Evolutionary conservation across 257 asterid species (phyloP).

Genomic region (Solanum arcanum): DNA sequence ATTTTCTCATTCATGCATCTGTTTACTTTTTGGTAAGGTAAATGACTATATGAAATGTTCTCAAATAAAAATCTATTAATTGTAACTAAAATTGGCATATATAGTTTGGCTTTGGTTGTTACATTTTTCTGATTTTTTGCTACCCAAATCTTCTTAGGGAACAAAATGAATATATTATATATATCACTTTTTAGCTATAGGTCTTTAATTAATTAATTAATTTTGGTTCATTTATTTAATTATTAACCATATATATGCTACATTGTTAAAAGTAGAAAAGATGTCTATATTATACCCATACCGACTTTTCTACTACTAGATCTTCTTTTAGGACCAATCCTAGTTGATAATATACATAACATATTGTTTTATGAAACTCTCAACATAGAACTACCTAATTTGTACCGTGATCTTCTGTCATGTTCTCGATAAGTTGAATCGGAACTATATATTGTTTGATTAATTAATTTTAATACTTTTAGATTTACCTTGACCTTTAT

Average conservation of each 20-base stretch:
- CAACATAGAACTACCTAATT: too few species aligned
- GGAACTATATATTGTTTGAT: accelerated
- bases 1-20: not conserved
- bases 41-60: not conserved
- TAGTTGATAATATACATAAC: not conserved
- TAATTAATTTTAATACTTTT: not conserved
- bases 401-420: too few species aligned
- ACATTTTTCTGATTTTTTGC: not conserved
- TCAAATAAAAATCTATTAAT: not conserved
- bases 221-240: not conserved
- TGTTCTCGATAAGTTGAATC: too few species aligned
- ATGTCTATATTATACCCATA: not conserved
- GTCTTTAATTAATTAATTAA: not conserved
- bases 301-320: not conserved
- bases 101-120: not conserved
- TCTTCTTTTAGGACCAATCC: not conserved
- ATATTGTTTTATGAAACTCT: not conserved
- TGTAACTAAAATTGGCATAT: not conserved
- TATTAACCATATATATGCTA: not conserved
- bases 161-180: not conserved
- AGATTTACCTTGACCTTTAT: not conserved
- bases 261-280: not conserved
- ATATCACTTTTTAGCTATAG: not conserved
- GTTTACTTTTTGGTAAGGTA: not conserved
- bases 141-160: not conserved